Base-by-base conservation (phyloP, 176 grass and related monocot genomes). In the Cenchrus purpureus region DNA sequence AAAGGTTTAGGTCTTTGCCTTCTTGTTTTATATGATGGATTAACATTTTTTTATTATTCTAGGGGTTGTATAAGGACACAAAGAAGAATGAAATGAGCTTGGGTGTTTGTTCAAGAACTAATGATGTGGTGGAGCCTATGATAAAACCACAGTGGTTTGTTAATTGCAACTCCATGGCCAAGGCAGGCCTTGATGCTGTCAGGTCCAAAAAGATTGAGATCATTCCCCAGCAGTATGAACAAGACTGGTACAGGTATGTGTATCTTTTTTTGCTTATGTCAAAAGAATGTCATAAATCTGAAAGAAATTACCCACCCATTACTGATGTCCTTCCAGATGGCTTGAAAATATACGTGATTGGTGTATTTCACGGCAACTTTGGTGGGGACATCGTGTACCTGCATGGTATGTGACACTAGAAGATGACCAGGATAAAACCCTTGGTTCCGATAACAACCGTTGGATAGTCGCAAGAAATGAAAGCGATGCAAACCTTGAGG, bases 41-140 rank as follows among this genome's bases (percentile, higher is more conserved):
- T 57, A 77, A 82, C 51, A 83, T 29, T 84, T 74, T 68, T 68
- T 62, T 20, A 44, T 90, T 90, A 45, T 56, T 53, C 22, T 59
- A 74, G 92, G 89, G 89, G 4, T 60, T 98, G 17, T 98, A 98
- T 63, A 95, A 90, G 87, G 92, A 84, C 61, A 87, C 91, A 62
- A 88, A 93, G 81, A 98, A 95, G 81, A 98, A 98, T 32, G 92
- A 95, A 98, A 98, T 98, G 95, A 95, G 66, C 34, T 87, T 98
- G 82, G 95, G 95, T 15, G 63, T 90, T 77, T 98, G 95, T 89
- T 98, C 95, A 56, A 93, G 95, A 85, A 93, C 69, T 86, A 89
- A 88, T 84, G 95, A 98, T 79, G 89, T 98, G 25, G 85, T 98
- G 34, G 92, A 98, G 70, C 92, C 95, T 37, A 93, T 92, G 90